Conservation (phyloP, 768 basidiomycete genomes). For the Tephrocybe sp. region DNA sequence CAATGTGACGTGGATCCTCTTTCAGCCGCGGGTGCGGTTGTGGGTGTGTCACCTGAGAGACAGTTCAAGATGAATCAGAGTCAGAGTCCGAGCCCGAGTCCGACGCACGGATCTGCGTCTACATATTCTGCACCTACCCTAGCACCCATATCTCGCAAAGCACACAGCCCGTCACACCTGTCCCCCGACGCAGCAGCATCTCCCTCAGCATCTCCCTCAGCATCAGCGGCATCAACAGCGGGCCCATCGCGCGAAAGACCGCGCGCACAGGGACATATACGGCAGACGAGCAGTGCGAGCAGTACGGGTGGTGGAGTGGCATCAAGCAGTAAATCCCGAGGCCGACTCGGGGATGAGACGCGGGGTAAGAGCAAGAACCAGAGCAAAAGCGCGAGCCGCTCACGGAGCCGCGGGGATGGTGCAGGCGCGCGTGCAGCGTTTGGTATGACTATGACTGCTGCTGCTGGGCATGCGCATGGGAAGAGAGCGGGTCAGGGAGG, state of each 20-base stretch:
- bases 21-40: not conserved
- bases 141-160: not conserved
- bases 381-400: slow-evolving; percentile 15
- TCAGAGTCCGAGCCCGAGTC: too few species aligned
- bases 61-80: too few species aligned
- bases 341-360: not conserved
- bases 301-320: not conserved
- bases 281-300: slow-evolving; percentile 13
- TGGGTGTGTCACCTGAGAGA: slow-evolving; percentile 4
- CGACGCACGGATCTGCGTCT: not conserved
- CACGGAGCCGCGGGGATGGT: too few species aligned
- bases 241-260: slow-evolving; percentile 3
- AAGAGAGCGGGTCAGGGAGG: too few species aligned
- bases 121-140: not conserved
- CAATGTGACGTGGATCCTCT: too few species aligned
- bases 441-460: too few species aligned
- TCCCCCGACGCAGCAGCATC: not conserved
- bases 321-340: not conserved
- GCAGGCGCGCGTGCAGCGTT: too few species aligned
- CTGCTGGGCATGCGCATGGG: too few species aligned
- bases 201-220: too few species aligned
- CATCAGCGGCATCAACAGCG: not conserved
- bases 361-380: slow-evolving; percentile 3
- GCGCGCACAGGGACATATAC: slow-evolving; percentile 5
- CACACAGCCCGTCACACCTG: not conserved